Conservation (phyloP, 768 basidiomycete genomes). For the Suillus alpinus region DNA sequence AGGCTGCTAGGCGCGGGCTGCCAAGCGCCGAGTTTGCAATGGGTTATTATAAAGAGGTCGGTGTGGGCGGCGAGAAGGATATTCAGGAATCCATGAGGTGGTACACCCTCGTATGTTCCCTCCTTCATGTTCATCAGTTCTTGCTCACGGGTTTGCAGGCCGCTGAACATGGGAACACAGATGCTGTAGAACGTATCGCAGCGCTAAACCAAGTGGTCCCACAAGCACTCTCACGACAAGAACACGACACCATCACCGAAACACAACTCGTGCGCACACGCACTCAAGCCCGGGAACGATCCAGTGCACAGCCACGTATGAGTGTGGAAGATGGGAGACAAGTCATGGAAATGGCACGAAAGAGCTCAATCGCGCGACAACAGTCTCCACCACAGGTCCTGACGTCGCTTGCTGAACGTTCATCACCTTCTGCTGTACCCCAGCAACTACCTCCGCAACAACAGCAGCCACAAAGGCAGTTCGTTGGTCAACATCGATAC, state of each 20-base stretch:
- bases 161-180: constrained; percentile 70
- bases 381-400: constrained; percentile 14
- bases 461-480: constrained; percentile 20
- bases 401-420: constrained; percentile 13
- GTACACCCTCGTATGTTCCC: constrained; percentile 60
- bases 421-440: constrained; percentile 3
- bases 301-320: constrained; percentile 33
- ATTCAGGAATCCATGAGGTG: constrained; percentile 66
- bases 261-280: constrained; percentile 78
- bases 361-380: constrained; percentile 38
- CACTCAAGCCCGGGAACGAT: constrained; percentile 67
- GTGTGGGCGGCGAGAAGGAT: constrained; percentile 72
- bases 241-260: constrained; percentile 80
- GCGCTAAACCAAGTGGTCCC: constrained; percentile 66
- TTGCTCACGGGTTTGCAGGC: constrained; percentile 46
- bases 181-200: constrained; percentile 70
- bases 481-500: constrained; percentile 43
- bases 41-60: constrained; percentile 94
- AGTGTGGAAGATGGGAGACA: constrained; percentile 34
- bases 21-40: constrained; percentile 90
- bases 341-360: constrained; percentile 55
- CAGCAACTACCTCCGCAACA: constrained; percentile 3
- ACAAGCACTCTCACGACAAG: constrained; percentile 65
- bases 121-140: constrained; percentile 1
- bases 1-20: constrained; percentile 72